Evolutionary conservation across 768 basidiomycete species (phyloP).

Genomic region (Lyophyllum shimeji): DNA sequence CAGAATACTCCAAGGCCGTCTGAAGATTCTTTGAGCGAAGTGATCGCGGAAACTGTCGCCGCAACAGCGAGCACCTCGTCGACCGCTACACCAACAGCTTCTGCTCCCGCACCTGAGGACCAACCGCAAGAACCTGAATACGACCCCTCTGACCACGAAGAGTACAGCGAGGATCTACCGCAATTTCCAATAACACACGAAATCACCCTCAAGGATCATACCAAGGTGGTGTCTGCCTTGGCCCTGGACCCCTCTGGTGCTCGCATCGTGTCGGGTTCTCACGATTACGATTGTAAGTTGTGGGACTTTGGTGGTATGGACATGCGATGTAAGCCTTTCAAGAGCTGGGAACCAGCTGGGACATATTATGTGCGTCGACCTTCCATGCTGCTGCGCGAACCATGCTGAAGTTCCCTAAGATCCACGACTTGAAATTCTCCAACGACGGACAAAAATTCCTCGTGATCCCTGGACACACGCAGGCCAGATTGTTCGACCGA

Average conservation of each 20-base stretch:
- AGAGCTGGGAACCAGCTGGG: slow-evolving; percentile 93
- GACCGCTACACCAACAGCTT: slow-evolving; percentile 19
- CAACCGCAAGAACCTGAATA: slow-evolving; percentile 49
- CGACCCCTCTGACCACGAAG: slow-evolving; percentile 50
- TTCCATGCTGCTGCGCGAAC: neutral
- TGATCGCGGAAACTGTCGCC: slow-evolving; percentile 9
- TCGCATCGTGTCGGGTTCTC: slow-evolving; percentile 84
- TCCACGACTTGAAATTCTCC: slow-evolving; percentile 90
- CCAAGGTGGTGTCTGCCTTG: slow-evolving; percentile 91
- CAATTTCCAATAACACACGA: slow-evolving; percentile 90
- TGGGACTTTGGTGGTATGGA: slow-evolving; percentile 99
- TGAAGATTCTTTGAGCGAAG: slow-evolving; percentile 2
- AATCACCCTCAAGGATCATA: slow-evolving; percentile 90
- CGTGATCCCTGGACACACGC: slow-evolving; percentile 83
- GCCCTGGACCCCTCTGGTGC: slow-evolving; percentile 94
- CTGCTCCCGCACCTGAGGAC: slow-evolving; percentile 16
- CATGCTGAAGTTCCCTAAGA: slow-evolving; percentile 40
- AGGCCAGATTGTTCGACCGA: slow-evolving; percentile 86
- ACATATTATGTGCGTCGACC: slow-evolving; percentile 76
- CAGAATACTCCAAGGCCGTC: slow-evolving; percentile 19
- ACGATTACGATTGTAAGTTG: slow-evolving; percentile 97
- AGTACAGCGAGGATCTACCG: slow-evolving; percentile 48
- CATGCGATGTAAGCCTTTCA: slow-evolving; percentile 86
- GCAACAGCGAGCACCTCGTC: slow-evolving; percentile 20
- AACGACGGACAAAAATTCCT: slow-evolving; percentile 85